phyloP scores from a whole-genome alignment of 176 grass and related monocot species.

The Carex parvula region DNA sequence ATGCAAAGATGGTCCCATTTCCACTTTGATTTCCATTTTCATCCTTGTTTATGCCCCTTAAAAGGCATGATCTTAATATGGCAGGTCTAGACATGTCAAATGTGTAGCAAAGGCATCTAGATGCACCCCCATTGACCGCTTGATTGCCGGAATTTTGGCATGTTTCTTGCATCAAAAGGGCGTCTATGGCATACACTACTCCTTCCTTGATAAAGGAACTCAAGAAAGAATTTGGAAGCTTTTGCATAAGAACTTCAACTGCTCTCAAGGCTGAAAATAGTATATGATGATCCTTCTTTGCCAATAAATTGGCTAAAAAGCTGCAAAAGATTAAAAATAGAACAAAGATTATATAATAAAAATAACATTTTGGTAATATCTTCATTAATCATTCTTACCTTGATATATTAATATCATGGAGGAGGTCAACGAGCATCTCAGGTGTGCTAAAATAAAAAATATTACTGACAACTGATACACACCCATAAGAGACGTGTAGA shows the following conservation, averaged over 20 bases:
- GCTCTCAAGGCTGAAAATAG: conserved; percentile 67
- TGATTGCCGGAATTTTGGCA: conserved; percentile 48
- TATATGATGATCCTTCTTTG: conserved; percentile 86
- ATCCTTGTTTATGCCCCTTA: conserved; percentile 11
- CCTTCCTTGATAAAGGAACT: conserved; percentile 97
- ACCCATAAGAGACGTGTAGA: conserved; percentile 67
- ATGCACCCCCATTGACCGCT: conserved; percentile 40
- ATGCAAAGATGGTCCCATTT: conserved; percentile 45
- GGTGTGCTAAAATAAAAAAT: conserved; percentile 87
- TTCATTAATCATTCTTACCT: conserved; percentile 47
- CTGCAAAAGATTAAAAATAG: conserved; percentile 54
- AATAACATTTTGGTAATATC: conserved; percentile 3
- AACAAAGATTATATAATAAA: conserved; percentile 21
- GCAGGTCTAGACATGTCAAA: conserved; percentile 52
- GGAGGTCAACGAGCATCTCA: conserved; percentile 77
- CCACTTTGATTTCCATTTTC: conserved; percentile 30
- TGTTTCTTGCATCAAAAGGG: conserved; percentile 67
- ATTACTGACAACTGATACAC: conserved; percentile 78
- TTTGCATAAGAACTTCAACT: conserved; percentile 97
- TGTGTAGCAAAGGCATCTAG: conserved; percentile 84
- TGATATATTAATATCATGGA: conserved; percentile 78
- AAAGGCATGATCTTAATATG: conserved; percentile 50
- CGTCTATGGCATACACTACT: conserved; percentile 72
- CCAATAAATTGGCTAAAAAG: conserved; percentile 90
- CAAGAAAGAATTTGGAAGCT: conserved; percentile 84